Base-by-base conservation (phyloP, 306 rosid genomes). In the Rosa chinensis region DNA sequence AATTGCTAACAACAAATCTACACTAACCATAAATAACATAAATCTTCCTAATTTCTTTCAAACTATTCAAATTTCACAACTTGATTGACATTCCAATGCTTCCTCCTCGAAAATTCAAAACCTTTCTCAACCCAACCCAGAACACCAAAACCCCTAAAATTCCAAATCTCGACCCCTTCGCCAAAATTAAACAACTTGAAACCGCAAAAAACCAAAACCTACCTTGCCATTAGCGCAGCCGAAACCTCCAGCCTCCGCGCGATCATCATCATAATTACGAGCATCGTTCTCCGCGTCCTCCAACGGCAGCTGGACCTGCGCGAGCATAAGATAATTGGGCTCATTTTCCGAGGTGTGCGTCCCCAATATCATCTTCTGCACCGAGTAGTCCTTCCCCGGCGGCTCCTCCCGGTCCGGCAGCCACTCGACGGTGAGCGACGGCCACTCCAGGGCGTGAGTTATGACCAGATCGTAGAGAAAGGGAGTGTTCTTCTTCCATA, bases 381-480 rank as follows among this genome's bases (percentile, higher is more conserved):
- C 87, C 1, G 98, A 96, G 66, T 91, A 90, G n/a, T 96, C 99
- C 86, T 93, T 96, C 20, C 99, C 99, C 0, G 97, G 84, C 5
- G 99, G 99, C 78, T 96, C 98, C 3, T 90, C 92, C 7, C 96
- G 88, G 69, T 93, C 97, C 0, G 99, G 97, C 28, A 96, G 88
- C 98, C 99, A 96, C 66, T 96, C 97, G 44, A 96, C 98, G 48
- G 99, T 96, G 78, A 96, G 98, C 0, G 99, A 93, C 11, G 99
- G 99, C 98, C 99, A 96, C 73, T 93, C 99, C 13, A 96, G 88
- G n/a, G 99, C 99, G 72, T 96, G 98, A 5, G 99, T 96, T 4
- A 96, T 91, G 23, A 96, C 92, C 59, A 96, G 90, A 87, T 96
- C 99, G 89, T 96, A 96, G 25, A 96, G 79, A 20, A 96, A 96